These are phyloP conservation scores for Cenchrus americanus DNA, from an alignment of 176 grass and related monocot species.

Conservation along the genomic window DNA sequence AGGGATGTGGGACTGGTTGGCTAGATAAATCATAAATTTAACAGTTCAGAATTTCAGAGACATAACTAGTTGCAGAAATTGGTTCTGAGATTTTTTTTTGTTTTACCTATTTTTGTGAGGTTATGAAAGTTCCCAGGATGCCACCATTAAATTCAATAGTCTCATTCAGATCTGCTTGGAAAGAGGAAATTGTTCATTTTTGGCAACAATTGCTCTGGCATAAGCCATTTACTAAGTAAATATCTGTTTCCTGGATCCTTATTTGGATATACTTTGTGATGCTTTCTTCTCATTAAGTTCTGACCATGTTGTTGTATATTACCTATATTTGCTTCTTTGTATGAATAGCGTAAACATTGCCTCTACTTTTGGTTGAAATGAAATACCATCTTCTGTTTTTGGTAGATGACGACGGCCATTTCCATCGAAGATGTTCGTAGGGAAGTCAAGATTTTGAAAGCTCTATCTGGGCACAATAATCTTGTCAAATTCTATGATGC, in stretches of 20 bases:
- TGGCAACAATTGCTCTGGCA: neutral
- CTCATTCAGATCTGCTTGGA: neutral
- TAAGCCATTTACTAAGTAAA: neutral
- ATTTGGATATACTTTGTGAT: conserved; percentile 16
- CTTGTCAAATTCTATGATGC: conserved; percentile 99
- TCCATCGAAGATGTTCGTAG: conserved; percentile 99
- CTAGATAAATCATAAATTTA: neutral
- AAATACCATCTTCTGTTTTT: conserved; percentile 36
- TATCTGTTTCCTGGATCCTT: conserved; percentile 8
- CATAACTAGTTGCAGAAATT: conserved; percentile 13
- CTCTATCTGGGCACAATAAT: conserved; percentile 93
- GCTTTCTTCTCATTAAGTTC: conserved; percentile 18
- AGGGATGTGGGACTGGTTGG: neutral
- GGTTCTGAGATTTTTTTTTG: neutral
- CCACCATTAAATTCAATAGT: neutral
- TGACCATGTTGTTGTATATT: neutral
- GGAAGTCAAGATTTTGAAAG: conserved; percentile 99
- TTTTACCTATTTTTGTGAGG: neutral
- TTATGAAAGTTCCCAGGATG: conserved; percentile 16
- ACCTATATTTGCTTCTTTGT: conserved; percentile 1
- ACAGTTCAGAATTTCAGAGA: neutral
- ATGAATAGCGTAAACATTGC: conserved; percentile 11
- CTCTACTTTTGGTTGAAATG: neutral
- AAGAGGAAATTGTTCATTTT: neutral
- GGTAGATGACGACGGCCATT: conserved; percentile 98